These are phyloP conservation scores for Pythium periplocum DNA, from an alignment of 352 stramenopile species.

Conservation along the genomic window DNA sequence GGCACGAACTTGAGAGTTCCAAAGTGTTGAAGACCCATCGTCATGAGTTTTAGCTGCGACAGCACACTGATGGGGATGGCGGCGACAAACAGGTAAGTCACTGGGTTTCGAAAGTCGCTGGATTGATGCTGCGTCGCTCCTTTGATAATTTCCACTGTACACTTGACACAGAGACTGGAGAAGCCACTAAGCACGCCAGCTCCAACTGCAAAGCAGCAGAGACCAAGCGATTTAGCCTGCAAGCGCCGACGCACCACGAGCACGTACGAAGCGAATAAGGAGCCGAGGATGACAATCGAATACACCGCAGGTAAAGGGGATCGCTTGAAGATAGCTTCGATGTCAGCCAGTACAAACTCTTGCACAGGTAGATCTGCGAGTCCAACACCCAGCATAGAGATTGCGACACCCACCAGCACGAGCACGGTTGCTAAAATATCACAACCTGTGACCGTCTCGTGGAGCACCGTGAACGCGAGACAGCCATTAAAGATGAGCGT, in stretches of 20 bases:
- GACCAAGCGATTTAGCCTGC: conserved; percentile 9
- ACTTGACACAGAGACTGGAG: conserved; percentile 33
- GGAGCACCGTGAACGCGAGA: conserved; percentile 25
- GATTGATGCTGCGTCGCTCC: conserved; percentile 13
- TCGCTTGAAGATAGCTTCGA: conserved; percentile 19
- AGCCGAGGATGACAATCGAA: conserved; percentile 15
- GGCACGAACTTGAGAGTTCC: conserved; percentile 42
- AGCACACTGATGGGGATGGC: conserved; percentile 24
- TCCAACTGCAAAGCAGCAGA: conserved; percentile 26
- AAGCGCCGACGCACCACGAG: conserved; percentile 13
- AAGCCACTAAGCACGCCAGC: conserved; percentile 31
- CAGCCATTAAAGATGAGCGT: conserved; percentile 34
- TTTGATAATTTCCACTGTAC: conserved; percentile 29
- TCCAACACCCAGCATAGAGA: conserved; percentile 26
- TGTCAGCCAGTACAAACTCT: conserved; percentile 16
- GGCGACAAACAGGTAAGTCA: conserved; percentile 19
- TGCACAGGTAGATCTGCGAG: conserved; percentile 16
- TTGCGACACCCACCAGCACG: conserved; percentile 23
- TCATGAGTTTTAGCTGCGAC: conserved; percentile 33
- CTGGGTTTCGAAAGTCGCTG: conserved; percentile 18
- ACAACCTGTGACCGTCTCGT: conserved; percentile 23
- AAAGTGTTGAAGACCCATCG: conserved; percentile 25
- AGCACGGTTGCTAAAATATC: conserved; percentile 27
- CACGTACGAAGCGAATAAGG: conserved; percentile 8
- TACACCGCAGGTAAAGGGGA: conserved; percentile 23